phyloP scores from a whole-genome alignment of 805 yeast species.

The Wickerhamiella cacticola region DNA sequence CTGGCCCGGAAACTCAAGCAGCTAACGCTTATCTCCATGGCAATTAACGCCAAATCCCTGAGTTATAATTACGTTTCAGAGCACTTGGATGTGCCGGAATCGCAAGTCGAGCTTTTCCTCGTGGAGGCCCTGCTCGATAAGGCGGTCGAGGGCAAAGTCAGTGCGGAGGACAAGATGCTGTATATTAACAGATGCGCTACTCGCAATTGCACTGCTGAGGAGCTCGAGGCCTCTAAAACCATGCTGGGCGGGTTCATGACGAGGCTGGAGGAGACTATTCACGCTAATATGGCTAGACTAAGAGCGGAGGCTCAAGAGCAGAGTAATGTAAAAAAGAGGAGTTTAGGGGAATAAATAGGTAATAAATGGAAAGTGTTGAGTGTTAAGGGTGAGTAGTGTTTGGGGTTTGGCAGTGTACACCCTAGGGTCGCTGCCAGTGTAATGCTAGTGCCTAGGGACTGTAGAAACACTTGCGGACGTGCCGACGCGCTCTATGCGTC shows the following conservation, averaged over 20 bases:
- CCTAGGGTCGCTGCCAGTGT: not conserved
- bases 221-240: not conserved
- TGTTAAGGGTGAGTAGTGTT: not conserved
- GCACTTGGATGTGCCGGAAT: not conserved
- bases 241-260: slow-evolving; percentile 5
- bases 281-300: slow-evolving; percentile 6
- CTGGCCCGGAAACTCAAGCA: slow-evolving; percentile 7
- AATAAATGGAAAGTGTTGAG: not conserved
- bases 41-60: not conserved
- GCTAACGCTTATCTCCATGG: slow-evolving; percentile 10
- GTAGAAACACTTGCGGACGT: slow-evolving; percentile 7
- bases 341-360: not conserved
- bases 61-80: not conserved
- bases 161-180: slow-evolving; percentile 7
- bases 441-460: not conserved
- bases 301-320: not conserved
- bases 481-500: not conserved
- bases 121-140: slow-evolving; percentile 11
- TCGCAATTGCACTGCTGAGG: slow-evolving; percentile 3
- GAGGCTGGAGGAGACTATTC: slow-evolving; percentile 6
- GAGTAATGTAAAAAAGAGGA: not conserved
- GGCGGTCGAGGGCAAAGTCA: slow-evolving; percentile 11
- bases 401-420: no score
- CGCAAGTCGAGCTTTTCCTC: slow-evolving; percentile 7
- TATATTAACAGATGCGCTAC: slow-evolving; percentile 6